A percentile compares a stretch with the other conserved stretches of the same genome.
These are phyloP conservation scores for Aureobasidium sp. DNA, from an alignment of 2,329 filamentous ascomycete species.

Conservation along the genomic window DNA sequence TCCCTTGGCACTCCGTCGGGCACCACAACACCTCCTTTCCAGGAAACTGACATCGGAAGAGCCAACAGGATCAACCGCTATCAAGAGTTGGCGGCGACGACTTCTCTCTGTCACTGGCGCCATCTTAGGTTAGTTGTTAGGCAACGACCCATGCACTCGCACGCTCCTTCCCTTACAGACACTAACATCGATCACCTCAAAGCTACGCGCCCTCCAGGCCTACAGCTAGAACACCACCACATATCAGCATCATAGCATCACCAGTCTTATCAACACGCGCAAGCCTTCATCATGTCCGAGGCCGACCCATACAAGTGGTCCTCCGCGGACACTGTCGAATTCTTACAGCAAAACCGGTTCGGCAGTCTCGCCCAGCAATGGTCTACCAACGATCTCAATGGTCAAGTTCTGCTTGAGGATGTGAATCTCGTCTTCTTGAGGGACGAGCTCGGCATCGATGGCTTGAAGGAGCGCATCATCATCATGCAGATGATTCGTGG, in stretches of 20 bases:
- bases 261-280: not conserved
- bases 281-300: not conserved
- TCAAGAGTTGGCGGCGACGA: too few relatives aligned
- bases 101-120: not conserved
- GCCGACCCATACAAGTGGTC: conserved; percentile 69
- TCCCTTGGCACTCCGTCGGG: not conserved
- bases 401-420: conserved; percentile 53
- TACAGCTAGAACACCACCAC: not conserved
- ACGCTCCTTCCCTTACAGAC: not conserved
- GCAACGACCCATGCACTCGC: not conserved
- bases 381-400: conserved; percentile 56
- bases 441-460: conserved; percentile 50
- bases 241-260: too few relatives aligned
- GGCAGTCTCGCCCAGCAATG: conserved; percentile 47
- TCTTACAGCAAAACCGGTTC: conserved; percentile 47
- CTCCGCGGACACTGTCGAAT: conserved; percentile 56
- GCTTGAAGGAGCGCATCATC: conserved; percentile 49
- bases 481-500: conserved; percentile 51
- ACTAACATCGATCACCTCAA: not conserved
- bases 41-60: not conserved
- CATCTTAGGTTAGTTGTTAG: not conserved
- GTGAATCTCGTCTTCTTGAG: conserved; percentile 42
- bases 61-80: not conserved
- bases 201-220: not conserved
- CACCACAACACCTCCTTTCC: not conserved